Percentiles rank a stretch among this genome's conserved stretches.
These are phyloP conservation scores for Kuraishia borneana DNA, from an alignment of 805 yeast genomes.

Conservation along the genomic window DNA sequence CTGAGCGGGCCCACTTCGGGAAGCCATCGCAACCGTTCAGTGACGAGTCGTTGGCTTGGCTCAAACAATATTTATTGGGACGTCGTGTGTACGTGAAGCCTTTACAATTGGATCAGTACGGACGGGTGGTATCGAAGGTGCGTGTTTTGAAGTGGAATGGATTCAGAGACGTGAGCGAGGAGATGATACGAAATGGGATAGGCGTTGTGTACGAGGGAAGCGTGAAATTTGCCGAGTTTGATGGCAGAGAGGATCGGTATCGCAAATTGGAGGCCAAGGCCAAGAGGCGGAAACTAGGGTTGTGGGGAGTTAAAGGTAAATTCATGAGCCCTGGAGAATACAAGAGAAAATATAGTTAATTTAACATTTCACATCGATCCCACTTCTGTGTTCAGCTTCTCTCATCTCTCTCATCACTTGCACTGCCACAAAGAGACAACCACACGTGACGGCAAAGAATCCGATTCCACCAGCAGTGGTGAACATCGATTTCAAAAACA, in stretches of 20 bases:
- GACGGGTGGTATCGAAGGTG: conserved; percentile 76
- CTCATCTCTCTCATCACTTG: conserved; percentile 94
- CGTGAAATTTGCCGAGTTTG: conserved; percentile 66
- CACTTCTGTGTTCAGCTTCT: conserved; percentile 74
- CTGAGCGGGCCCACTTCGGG: conserved; percentile 92
- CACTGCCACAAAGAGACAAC: conserved; percentile 66
- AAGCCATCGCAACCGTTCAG: conserved; percentile 83
- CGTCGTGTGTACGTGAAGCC: conserved; percentile 67
- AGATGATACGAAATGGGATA: conserved; percentile 76
- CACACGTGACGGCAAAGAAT: conserved; percentile 51
- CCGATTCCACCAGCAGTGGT: conserved; percentile 57
- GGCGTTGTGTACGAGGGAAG: conserved; percentile 85
- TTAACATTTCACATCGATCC: conserved; percentile 72
- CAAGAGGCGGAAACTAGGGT: conserved; percentile 42
- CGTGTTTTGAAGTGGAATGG: conserved; percentile 53
- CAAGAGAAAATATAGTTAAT: conserved; percentile 34
- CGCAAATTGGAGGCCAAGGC: conserved; percentile 51
- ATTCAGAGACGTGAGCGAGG: conserved; percentile 69
- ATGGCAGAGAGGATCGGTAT: conserved; percentile 57
- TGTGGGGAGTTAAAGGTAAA: conserved; percentile 51
- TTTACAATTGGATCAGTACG: conserved; percentile 76
- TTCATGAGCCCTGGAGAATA: conserved; percentile 69
- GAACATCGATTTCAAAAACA: conserved; percentile 59
- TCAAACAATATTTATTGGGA: conserved; percentile 54
- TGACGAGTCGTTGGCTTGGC: conserved; percentile 77